phyloP scores from a whole-genome alignment of 345 rosid genomes.

The Citrus mangshanensis region DNA sequence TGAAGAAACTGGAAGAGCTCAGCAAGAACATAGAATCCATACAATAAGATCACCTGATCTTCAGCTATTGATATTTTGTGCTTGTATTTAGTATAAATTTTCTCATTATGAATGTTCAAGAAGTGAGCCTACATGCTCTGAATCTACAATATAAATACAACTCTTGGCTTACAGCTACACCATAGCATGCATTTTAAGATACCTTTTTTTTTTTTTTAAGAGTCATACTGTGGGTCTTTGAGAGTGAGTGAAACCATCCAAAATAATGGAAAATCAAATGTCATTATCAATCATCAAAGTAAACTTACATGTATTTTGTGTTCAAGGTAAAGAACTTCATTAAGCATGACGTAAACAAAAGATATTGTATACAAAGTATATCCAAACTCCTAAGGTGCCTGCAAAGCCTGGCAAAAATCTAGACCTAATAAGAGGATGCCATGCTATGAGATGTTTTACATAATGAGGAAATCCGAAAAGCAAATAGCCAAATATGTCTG shows the following conservation, averaged over 20 bases:
- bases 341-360: not conserved
- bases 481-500: not conserved
- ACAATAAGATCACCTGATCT: constrained; percentile 13
- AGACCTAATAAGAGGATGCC: not conserved
- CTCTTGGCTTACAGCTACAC: not conserved
- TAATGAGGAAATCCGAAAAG: constrained; percentile 4
- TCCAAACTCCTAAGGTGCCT: not conserved
- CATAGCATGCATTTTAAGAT: not conserved
- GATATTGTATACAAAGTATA: not conserved
- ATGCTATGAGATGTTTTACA: not conserved
- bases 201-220: not conserved
- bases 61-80: not conserved
- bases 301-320: not conserved
- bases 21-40: constrained; percentile 53
- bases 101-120: not conserved
- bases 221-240: not conserved
- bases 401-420: not conserved
- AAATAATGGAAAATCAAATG: not conserved
- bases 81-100: not conserved
- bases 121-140: not conserved
- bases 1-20: constrained; percentile 72
- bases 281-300: not conserved
- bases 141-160: not conserved
- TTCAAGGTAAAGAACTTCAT: not conserved
- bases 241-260: not conserved